phyloP scores from a whole-genome alignment of 148 eudicot genomes.

The Dianthus caryophyllus region DNA sequence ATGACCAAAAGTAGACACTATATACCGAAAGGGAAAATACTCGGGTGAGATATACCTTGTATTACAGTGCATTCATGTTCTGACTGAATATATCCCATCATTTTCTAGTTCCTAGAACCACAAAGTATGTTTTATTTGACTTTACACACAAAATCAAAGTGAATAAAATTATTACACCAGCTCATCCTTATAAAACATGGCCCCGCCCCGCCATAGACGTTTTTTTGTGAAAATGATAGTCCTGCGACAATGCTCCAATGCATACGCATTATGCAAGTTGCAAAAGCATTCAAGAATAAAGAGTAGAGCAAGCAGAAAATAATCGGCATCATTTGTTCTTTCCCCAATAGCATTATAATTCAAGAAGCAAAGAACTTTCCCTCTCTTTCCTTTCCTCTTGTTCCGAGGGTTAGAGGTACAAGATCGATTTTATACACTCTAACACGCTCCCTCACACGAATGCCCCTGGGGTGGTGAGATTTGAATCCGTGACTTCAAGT shows the following conservation, averaged over 20 bases:
- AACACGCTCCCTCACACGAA: no score
- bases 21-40: background rate
- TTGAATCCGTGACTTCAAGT: no score
- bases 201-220: no score
- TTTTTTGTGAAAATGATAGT: background rate
- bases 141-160: slow-evolving; percentile 19
- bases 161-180: background rate
- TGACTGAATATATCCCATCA: background rate
- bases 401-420: no score
- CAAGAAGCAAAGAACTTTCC: no score
- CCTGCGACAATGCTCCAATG: background rate
- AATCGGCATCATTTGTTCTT: background rate
- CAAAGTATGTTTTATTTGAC: slow-evolving; percentile 22
- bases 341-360: no score
- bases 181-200: background rate
- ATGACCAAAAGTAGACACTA: no score
- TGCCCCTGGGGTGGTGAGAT: no score
- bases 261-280: no score
- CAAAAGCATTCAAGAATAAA: background rate
- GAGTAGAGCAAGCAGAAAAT: background rate
- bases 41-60: background rate
- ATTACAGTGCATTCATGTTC: background rate
- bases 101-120: slow-evolving; percentile 10
- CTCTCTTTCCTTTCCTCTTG: background rate
- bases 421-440: no score